Evolutionary conservation across 371 early-diverging fungal species (phyloP).

Genomic region (Apophysomyces trapeziformis): DNA sequence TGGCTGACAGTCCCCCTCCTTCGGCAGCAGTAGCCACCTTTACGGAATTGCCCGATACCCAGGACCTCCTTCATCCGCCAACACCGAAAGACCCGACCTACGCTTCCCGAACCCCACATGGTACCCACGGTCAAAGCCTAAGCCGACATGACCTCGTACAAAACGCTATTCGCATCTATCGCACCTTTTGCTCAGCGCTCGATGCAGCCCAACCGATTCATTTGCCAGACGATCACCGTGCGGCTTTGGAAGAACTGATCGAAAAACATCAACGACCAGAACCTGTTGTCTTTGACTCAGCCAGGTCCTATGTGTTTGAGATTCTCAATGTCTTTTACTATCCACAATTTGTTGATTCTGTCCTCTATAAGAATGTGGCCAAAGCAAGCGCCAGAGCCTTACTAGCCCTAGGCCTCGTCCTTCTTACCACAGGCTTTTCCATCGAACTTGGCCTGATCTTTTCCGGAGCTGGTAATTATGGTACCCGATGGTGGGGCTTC

Average conservation of each 20-base stretch:
- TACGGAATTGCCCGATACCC: slow-evolving; percentile 36
- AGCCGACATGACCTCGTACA: slow-evolving; percentile 44
- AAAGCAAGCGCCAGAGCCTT: slow-evolving; percentile 24
- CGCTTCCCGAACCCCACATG: slow-evolving; percentile 36
- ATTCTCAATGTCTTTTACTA: slow-evolving; percentile 55
- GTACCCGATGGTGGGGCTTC: slow-evolving; percentile 40
- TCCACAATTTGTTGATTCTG: slow-evolving; percentile 47
- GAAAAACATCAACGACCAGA: slow-evolving; percentile 50
- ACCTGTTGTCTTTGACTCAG: slow-evolving; percentile 53
- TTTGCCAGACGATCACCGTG: slow-evolving; percentile 50
- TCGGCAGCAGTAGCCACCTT: background rate
- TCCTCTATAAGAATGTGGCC: slow-evolving; percentile 42
- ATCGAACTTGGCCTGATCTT: slow-evolving; percentile 48
- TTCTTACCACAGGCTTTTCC: slow-evolving; percentile 42
- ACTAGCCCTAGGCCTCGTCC: slow-evolving; percentile 28
- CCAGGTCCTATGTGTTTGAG: slow-evolving; percentile 49
- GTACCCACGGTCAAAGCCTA: slow-evolving; percentile 25
- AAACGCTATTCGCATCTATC: slow-evolving; percentile 51
- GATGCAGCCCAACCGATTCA: slow-evolving; percentile 49
- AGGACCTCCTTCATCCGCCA: slow-evolving; percentile 26
- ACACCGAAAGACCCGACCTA: slow-evolving; percentile 20
- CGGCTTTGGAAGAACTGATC: slow-evolving; percentile 43
- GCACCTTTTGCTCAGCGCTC: slow-evolving; percentile 44
- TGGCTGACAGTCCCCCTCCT: slow-evolving; percentile 20
- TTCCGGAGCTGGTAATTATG: slow-evolving; percentile 27